Conservation (phyloP, 163 green algal genomes). For the Scenedesmus sp. region DNA sequence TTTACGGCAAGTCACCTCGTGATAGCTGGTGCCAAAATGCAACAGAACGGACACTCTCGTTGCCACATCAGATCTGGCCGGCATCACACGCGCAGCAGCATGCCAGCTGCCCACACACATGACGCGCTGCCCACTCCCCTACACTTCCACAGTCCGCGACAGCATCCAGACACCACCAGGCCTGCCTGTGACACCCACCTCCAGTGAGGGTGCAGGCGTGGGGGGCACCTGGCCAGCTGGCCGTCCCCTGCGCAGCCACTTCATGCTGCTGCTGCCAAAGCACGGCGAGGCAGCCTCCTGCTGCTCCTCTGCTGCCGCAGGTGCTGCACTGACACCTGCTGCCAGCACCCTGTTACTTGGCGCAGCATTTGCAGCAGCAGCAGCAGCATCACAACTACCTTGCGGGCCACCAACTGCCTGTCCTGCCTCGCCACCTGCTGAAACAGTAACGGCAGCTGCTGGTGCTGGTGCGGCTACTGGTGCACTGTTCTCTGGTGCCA, state of each 20-base stretch:
- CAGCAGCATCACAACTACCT: too few species aligned
- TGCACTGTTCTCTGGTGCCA: neutral
- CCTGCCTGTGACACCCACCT: neutral
- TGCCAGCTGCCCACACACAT: neutral
- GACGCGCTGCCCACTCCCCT: neutral
- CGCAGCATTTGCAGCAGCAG: neutral
- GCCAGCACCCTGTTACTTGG: too few species aligned
- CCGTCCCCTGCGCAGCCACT: neutral
- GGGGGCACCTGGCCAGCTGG: neutral
- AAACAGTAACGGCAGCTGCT: neutral
- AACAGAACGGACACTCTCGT: too few species aligned
- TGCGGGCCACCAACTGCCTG: neutral
- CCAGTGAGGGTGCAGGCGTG: slow-evolving; percentile 30
- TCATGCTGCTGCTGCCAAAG: neutral
- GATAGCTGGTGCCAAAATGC: too few species aligned
- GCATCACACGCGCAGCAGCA: too few species aligned
- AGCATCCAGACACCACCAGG: neutral
- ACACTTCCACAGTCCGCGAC: neutral
- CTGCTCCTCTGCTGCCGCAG: neutral
- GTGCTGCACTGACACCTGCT: neutral
- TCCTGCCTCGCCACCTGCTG: neutral
- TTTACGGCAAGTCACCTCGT: too few species aligned
- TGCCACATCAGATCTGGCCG: too few species aligned
- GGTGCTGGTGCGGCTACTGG: neutral
- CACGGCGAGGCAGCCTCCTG: neutral